Evolutionary conservation across 192 early-diverging fungal genomes (phyloP), one percentile per base, ranked within the genome.

Genomic region (Entomortierella lignicola): DNA sequence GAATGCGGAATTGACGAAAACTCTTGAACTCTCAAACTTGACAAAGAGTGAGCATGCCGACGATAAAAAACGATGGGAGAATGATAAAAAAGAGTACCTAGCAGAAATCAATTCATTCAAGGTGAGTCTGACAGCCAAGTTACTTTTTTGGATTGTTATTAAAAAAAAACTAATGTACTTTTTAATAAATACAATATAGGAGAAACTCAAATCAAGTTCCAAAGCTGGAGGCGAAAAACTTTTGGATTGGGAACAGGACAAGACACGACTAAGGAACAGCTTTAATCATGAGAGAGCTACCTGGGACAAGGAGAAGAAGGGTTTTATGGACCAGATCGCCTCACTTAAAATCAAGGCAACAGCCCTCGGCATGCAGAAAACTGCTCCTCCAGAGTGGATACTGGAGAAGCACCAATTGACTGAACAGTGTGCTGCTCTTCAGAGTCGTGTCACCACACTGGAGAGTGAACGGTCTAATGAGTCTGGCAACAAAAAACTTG

Each of bases 321-420:
- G 55, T 3, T 66, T 70, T 11, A n/a, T 65, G 54, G 75, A 79
- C n/a, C 75, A 79, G 32, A 70, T 79, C 25, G 75, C 68, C 1
- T 79, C 75, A 1, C 51, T 79, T 39, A 79, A 79, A 43, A 52
- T 79, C 67, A 79, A 79, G 20, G 43, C 54, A 12, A 47, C 66
- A 7, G 26, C 66, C 20, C 56, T 77, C 25, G 32, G 62, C 25
- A 15, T 79, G 8, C 66, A 79, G 39, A 79, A 79, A 39, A 47
- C 43, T 3, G 50, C 67, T 3, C 75, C 75, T 4, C 54, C 66
- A 44, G 75, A 79, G 10, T 79, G 75, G 75, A 51, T 64, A n/a
- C 18, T 69, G 27, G 75, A 79, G 20, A 79, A 66, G 27, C 75
- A 79, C 15, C 53, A 60, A 11, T 32, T 79, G 48, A 15, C 26